Conservation (phyloP, 2,329 filamentous ascomycete species). For the Paracoccidioides brasiliensis region DNA sequence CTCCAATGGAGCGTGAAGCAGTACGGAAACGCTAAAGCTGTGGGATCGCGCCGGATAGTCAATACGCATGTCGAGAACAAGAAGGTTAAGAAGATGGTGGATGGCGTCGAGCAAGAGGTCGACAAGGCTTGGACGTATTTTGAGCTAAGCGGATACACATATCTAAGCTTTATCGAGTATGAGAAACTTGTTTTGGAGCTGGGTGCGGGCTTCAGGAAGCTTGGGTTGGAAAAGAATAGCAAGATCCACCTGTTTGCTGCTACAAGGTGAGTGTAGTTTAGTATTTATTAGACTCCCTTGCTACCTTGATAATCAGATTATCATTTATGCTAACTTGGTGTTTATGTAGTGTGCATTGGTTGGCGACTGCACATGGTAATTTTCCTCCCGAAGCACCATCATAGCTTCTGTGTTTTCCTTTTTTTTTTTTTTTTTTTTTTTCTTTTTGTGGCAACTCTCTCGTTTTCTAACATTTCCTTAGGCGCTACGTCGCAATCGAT, state of each 20-base stretch:
- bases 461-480: constrained; percentile 13
- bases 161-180: constrained; percentile 68
- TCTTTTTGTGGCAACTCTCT: too few relatives aligned
- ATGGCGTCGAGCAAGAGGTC: constrained; percentile 64
- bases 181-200: constrained; percentile 55
- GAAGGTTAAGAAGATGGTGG: constrained; percentile 77
- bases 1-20: constrained; percentile 53
- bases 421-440: too few relatives aligned
- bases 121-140: constrained; percentile 89
- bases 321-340: not conserved
- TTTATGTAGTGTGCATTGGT: constrained; percentile 57
- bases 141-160: constrained; percentile 66
- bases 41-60: constrained; percentile 61
- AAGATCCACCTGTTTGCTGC: constrained; percentile 70
- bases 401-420: not conserved
- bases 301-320: not conserved
- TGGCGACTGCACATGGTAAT: constrained; percentile 61
- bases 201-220: constrained; percentile 58
- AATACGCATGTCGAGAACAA: constrained; percentile 71
- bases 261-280: constrained; percentile 47
- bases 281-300: too few relatives aligned
- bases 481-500: constrained; percentile 69
- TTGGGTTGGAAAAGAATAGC: constrained; percentile 56
- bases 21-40: constrained; percentile 50
- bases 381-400: constrained; percentile 2